A percentile compares a stretch with the other conserved stretches of the same genome.
These are phyloP conservation scores for Musa itinerans DNA, from an alignment of 176 grass and related monocot species.

Conservation along the genomic window DNA sequence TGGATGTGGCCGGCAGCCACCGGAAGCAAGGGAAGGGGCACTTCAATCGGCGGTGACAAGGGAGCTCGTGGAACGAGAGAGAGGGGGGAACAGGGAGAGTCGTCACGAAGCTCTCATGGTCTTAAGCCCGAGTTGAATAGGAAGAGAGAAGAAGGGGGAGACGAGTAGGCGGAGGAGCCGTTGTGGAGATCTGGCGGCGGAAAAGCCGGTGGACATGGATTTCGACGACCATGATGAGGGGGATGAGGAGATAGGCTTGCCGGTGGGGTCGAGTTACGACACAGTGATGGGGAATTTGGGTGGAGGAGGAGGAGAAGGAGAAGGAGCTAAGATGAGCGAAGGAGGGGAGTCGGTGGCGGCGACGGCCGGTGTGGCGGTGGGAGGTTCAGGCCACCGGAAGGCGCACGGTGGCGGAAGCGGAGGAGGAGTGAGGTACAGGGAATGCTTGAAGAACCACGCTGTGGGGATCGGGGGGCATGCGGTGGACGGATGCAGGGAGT, in stretches of 20 bases:
- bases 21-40: background rate
- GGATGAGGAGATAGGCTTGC: conserved; percentile 17
- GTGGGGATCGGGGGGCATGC: conserved; percentile 81
- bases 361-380: background rate
- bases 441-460: conserved; percentile 92
- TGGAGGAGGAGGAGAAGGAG: background rate
- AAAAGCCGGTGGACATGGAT: background rate
- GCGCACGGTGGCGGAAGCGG: background rate
- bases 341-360: background rate
- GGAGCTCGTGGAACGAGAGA: background rate
- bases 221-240: conserved; percentile 4
- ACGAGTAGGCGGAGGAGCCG: too few species aligned
- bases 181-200: too few species aligned
- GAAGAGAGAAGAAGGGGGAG: background rate
- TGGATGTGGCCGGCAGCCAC: background rate
- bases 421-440: conserved; percentile 36
- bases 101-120: background rate
- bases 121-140: background rate
- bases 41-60: background rate
- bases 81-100: background rate
- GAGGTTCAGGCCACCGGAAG: background rate
- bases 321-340: background rate
- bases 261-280: conserved; percentile 11
- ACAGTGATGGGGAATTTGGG: background rate
- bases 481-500: conserved; percentile 83